Evolutionary conservation across 140 eudicot species (phyloP), one percentile per base, ranked within the genome.

Genomic region (Bidens hawaiensis): DNA sequence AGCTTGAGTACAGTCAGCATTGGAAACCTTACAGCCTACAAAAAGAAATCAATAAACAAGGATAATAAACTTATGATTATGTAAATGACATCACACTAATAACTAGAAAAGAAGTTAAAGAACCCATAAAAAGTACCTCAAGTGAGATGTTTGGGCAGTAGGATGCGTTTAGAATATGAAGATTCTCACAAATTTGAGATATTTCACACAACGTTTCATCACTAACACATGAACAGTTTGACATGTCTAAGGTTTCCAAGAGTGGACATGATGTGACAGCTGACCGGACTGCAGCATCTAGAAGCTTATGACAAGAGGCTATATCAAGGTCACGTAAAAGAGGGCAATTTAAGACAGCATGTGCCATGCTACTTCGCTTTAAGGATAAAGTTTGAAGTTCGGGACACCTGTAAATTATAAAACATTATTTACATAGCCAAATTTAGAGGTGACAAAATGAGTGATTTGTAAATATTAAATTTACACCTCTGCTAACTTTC

Each of bases 271-370:
- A 78, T 34, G 75, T 75, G 4, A 81, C 96, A 27, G 96, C 99
- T 45, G 94, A 78, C 18, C 99, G 96, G 51, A 93, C 83, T 58
- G 96, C 96, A 74, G 94, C 94, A 77, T 93, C 99, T 58, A 91
- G 78, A 79, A 93, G 96, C 86, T 93, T 93, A 85, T 93, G 99
- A 76, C 99, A 93, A 54, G 99, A 85, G 30, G 90, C 95, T 43
- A 93, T 93, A 73, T 93, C 96, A 26, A 93, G 88, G 55, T 85
- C 91, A 64, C 40, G 84, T 67, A 93, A 38, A 76, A 93, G 87
- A 67, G 96, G 96, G 67, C 99, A 93, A 74, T 75, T 88, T 55
- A 93, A 84, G 57, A 72, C 87, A 16, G 85, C 95, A 67, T 93
- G 95, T 48, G 95, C 95, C 99, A 93, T 93, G 79, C 89, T 85